phyloP scores from a whole-genome alignment of 208 protist species.

The Wallacemonas sp. region DNA sequence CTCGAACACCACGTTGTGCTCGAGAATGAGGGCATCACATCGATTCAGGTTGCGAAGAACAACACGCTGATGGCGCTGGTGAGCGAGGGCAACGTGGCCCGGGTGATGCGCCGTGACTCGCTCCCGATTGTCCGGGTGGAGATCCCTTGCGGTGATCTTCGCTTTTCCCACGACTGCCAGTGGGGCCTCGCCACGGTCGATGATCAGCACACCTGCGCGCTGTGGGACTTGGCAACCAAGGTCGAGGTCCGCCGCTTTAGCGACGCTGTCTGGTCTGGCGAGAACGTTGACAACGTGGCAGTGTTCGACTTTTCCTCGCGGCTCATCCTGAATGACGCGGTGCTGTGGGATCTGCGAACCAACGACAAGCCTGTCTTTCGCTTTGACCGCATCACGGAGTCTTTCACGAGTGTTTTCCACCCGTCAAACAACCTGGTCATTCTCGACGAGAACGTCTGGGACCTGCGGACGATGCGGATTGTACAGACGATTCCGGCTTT shows the following conservation, averaged over 20 bases:
- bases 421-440: conserved; percentile 71
- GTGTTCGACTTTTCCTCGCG: conserved; percentile 74
- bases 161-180: conserved; percentile 71
- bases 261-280: conserved; percentile 67
- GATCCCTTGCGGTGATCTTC: conserved; percentile 54
- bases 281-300: conserved; percentile 77
- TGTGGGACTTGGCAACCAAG: conserved; percentile 71
- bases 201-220: conserved; percentile 57
- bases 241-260: conserved; percentile 61
- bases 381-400: conserved; percentile 88
- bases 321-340: conserved; percentile 82
- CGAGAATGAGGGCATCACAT: conserved; percentile 70
- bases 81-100: conserved; percentile 29
- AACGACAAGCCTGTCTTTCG: conserved; percentile 71
- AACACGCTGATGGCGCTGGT: conserved; percentile 57
- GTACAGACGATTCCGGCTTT: conserved; percentile 73
- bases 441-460: conserved; percentile 88
- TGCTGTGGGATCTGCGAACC: conserved; percentile 81
- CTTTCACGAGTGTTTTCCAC: conserved; percentile 80
- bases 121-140: conserved; percentile 63
- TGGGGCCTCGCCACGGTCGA: conserved; percentile 61
- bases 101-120: conserved; percentile 59
- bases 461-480: conserved; percentile 77
- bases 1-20: conserved; percentile 84
- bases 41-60: conserved; percentile 61